Conservation (phyloP, 768 basidiomycete genomes). For the Pulveroboletus ravenelii region DNA sequence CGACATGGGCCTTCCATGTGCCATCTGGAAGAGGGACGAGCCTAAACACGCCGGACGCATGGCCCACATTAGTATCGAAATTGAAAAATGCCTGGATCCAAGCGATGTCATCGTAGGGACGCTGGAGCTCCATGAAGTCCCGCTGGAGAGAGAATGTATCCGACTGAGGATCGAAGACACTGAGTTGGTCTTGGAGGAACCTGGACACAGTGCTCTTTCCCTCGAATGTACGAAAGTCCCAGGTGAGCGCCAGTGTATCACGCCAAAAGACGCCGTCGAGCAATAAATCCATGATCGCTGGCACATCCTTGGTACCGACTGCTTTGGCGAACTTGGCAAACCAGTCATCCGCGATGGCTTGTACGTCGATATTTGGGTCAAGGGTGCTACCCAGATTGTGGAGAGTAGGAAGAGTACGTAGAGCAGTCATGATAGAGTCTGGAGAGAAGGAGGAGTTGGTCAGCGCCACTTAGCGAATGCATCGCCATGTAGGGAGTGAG, state of each 20-base stretch:
- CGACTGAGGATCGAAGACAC: slow-evolving; percentile 13
- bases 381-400: slow-evolving; percentile 19
- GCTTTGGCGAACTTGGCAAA: slow-evolving; percentile 35
- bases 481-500: no score
- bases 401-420: slow-evolving; percentile 21
- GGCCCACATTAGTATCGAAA: slow-evolving; percentile 40
- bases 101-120: slow-evolving; percentile 33
- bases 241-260: slow-evolving; percentile 58
- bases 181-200: slow-evolving; percentile 47
- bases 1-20: slow-evolving; percentile 43
- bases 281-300: slow-evolving; percentile 32
- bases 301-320: slow-evolving; percentile 31
- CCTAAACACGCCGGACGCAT: slow-evolving; percentile 41
- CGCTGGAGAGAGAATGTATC: slow-evolving; percentile 22
- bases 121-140: slow-evolving; percentile 18
- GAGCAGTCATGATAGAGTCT: slow-evolving; percentile 6
- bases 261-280: slow-evolving; percentile 47
- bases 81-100: slow-evolving; percentile 44
- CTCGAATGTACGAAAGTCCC: slow-evolving; percentile 58
- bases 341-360: slow-evolving; percentile 38
- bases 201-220: slow-evolving; percentile 35
- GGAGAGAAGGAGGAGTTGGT: background rate
- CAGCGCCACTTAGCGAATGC: no score
- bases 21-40: slow-evolving; percentile 40
- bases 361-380: slow-evolving; percentile 34